Base-by-base conservation (phyloP, 1,284 basidiomycete genomes). In the Abortiporus biennis region DNA sequence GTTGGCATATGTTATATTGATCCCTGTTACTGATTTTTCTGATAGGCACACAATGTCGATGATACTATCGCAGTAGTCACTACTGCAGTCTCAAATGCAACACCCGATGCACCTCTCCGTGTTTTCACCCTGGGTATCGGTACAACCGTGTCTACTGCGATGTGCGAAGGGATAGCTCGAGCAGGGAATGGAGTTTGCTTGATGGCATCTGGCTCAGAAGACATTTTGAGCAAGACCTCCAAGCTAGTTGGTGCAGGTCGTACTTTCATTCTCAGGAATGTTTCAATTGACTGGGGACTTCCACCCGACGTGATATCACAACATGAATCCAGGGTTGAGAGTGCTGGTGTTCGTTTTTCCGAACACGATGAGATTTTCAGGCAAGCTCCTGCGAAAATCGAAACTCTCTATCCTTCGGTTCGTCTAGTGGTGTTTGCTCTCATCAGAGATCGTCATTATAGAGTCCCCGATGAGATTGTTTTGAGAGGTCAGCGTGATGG, bases 101-200 rank as follows among this genome's bases (percentile, higher is more conserved):
- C 42, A 6, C 3, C 35, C 3, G 24, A 53, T 1, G 61, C 65
- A 0, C 63, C 61, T 8, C 45, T 74, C 2, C 72, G 74, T 8
- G 63, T 79, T 1, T 80, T 77, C 43, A 66, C 68, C 3, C 64
- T 80, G 1, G 78, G 77, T 0, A 76, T 80, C n/a, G 78, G 78
- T 9, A 39, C 56, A 29, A 50, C 49, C 1, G 68, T 72, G 6
- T 79, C 78, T 5, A 72, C 63, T 6, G 69, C 63, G 0, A 61
- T 72, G 48, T 78, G 75, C 48, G 64, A 72, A 49, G 57, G 64
- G 2, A 71, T 80, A n/a, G 76, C 78, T 1, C 51, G 59, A 11
- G 63, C 62, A 1, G 78, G 78, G 1, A 66, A 71, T 15, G 78
- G 78, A 4, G 60, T 64, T 13, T 69, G 54, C 43, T 53, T 76